Evolutionary conservation across 139 green algal species (phyloP).

Genomic region (Parachlorella kessleri): DNA sequence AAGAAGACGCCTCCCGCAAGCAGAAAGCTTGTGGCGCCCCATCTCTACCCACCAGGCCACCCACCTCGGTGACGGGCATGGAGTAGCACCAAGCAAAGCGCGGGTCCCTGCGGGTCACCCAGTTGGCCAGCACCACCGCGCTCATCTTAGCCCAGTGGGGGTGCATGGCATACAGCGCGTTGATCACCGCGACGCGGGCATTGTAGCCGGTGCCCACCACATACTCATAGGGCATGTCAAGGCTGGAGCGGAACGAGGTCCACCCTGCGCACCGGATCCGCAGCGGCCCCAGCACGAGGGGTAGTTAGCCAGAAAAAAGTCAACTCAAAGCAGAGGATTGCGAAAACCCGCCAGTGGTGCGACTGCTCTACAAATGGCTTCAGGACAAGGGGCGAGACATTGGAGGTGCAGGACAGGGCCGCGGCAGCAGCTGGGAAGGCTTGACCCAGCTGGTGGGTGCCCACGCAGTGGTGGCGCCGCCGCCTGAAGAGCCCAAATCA

Average conservation of each 20-base stretch:
- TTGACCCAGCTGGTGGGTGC: not conserved
- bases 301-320: too few species aligned
- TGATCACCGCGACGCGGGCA: slow-evolving; percentile 30
- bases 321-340: not conserved
- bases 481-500: not conserved
- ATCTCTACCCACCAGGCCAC: not conserved
- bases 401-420: too few species aligned
- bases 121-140: slow-evolving; percentile 31
- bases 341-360: not conserved
- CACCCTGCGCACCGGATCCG: not conserved
- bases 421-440: not conserved
- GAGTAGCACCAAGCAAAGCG: slow-evolving; percentile 42
- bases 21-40: not conserved
- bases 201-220: slow-evolving; percentile 19
- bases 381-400: not conserved
- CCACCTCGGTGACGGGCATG: slow-evolving; percentile 26
- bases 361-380: not conserved
- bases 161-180: slow-evolving; percentile 38
- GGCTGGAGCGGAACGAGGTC: not conserved
- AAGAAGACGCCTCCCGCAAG: too few species aligned
- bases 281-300: too few species aligned
- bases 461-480: not conserved
- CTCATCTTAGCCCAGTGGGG: slow-evolving; percentile 31
- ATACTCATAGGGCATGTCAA: not conserved
- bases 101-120: slow-evolving; percentile 31